Conservation (phyloP, 2,329 filamentous ascomycete genomes). For the Alternaria atra region DNA sequence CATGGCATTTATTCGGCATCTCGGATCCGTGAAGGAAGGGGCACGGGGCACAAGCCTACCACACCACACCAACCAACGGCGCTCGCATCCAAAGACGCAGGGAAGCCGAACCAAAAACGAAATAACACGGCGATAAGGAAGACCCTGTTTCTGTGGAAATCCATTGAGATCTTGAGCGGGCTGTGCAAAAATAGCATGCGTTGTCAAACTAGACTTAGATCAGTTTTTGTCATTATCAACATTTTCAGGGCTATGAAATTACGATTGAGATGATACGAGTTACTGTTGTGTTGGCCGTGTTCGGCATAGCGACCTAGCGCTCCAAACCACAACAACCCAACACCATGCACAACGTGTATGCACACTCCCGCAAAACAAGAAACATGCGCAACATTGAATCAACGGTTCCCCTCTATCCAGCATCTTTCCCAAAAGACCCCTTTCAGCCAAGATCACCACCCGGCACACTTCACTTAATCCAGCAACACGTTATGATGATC, state of each 20-base stretch:
- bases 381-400: background rate
- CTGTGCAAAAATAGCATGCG: conserved; percentile 3
- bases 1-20: conserved; percentile 20
- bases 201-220: background rate
- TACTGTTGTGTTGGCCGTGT: background rate
- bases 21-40: conserved; percentile 9
- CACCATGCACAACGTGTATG: background rate
- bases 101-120: conserved; percentile 3
- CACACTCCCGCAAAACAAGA: conserved; percentile 1
- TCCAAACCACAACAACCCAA: background rate
- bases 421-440: background rate
- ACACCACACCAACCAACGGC: conserved; percentile 8
- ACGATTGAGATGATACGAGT: background rate
- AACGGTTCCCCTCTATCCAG: background rate
- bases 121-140: conserved; percentile 3
- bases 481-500: background rate
- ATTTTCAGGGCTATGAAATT: background rate
- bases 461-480: background rate
- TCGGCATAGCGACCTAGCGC: background rate
- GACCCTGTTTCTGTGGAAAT: background rate
- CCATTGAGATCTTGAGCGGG: background rate
- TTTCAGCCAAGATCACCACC: conserved; percentile 1
- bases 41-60: conserved; percentile 3
- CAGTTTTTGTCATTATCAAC: background rate
- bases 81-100: conserved; percentile 3